These are phyloP conservation scores for Murraya koenigii DNA, from an alignment of 345 rosid species.

Conservation along the genomic window DNA sequence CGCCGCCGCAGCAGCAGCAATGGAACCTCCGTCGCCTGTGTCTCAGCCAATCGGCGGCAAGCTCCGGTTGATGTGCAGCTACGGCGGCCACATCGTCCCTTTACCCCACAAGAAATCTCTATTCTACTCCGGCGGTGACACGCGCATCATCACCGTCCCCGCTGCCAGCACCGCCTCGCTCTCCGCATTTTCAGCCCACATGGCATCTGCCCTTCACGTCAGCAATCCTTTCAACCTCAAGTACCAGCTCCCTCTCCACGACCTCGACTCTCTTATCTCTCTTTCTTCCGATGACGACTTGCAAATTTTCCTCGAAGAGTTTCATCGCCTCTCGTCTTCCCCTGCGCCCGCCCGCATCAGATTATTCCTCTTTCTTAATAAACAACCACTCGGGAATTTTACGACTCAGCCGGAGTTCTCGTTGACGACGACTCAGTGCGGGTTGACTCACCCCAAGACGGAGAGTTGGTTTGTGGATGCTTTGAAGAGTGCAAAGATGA, in stretches of 20 bases:
- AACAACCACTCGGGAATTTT: background rate
- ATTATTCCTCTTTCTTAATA: conserved; percentile 32
- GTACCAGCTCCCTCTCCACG: conserved; percentile 49
- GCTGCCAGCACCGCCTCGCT: conserved; percentile 24
- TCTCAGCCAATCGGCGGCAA: conserved; percentile 20
- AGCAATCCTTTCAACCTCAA: conserved; percentile 34
- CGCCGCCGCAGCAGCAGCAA: background rate
- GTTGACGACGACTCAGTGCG: conserved; percentile 12
- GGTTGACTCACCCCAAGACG: conserved; percentile 65
- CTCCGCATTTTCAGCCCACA: conserved; percentile 33
- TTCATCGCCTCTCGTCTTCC: conserved; percentile 22
- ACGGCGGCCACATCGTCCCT: conserved; percentile 62
- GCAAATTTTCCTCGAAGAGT: conserved; percentile 41
- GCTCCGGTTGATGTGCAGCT: conserved; percentile 80
- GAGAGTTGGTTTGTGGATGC: conserved; percentile 83
- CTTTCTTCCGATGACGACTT: conserved; percentile 47
- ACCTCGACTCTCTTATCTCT: conserved; percentile 51
- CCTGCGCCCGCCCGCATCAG: conserved; percentile 33
- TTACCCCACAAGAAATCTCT: conserved; percentile 49
- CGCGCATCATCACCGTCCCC: conserved; percentile 45
- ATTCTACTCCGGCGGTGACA: conserved; percentile 50
- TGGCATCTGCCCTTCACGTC: conserved; percentile 34
- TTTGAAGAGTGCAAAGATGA: conserved; percentile 53
- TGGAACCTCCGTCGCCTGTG: background rate
- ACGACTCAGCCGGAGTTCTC: background rate